Conservation (phyloP, 78 protist species). For the Dictyostelium purpureum region DNA sequence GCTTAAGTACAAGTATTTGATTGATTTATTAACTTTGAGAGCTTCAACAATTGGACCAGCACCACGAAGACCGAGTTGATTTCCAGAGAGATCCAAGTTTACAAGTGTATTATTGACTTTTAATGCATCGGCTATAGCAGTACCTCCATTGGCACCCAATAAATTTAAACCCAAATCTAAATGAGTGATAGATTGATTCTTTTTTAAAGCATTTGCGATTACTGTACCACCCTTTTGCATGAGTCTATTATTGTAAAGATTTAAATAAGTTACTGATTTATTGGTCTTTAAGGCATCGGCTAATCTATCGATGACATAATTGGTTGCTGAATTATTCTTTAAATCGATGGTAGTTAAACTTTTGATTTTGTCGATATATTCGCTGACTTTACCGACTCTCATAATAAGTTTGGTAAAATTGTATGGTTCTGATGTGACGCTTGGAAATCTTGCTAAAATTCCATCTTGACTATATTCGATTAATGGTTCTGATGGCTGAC, state of each 20-base stretch:
- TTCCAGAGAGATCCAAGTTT: slow-evolving; percentile 57
- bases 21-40: slow-evolving; percentile 29
- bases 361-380: slow-evolving; percentile 16
- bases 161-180: slow-evolving; percentile 71
- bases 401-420: slow-evolving; percentile 13
- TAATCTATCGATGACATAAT: slow-evolving; percentile 48
- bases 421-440: neutral
- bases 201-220: slow-evolving; percentile 36
- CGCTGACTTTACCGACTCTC: slow-evolving; percentile 60
- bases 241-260: slow-evolving; percentile 54
- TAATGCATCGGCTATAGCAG: slow-evolving; percentile 56
- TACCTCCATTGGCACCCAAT: slow-evolving; percentile 72
- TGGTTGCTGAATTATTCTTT: slow-evolving; percentile 49
- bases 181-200: slow-evolving; percentile 24
- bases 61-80: slow-evolving; percentile 68
- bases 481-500: slow-evolving; percentile 59
- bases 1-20: slow-evolving; percentile 35
- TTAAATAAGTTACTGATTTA: slow-evolving; percentile 14
- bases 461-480: slow-evolving; percentile 46
- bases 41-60: slow-evolving; percentile 74
- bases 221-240: slow-evolving; percentile 75
- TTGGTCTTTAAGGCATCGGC: slow-evolving; percentile 50
- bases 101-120: slow-evolving; percentile 29
- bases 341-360: slow-evolving; percentile 33
- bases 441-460: neutral